A percentile compares a stretch with the other conserved stretches of the same genome.
Evolutionary conservation across 352 stramenopile species (phyloP).

Genomic region (Globisporangium iwayamae): DNA sequence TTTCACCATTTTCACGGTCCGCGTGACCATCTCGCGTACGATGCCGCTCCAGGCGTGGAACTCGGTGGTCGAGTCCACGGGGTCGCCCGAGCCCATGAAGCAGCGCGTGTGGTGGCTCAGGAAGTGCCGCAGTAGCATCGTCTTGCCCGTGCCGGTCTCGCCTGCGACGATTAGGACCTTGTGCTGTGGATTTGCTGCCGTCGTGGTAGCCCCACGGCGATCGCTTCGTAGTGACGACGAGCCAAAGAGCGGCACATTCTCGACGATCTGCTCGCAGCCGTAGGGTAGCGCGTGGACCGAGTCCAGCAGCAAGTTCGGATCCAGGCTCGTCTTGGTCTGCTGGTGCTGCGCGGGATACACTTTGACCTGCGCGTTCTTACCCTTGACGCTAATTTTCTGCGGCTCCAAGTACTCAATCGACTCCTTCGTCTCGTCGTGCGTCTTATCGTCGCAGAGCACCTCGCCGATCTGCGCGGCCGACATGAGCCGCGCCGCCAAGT

Average conservation of each 20-base stretch:
- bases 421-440: slow-evolving; percentile 50
- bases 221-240: slow-evolving; percentile 18
- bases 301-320: slow-evolving; percentile 30
- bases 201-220: not conserved
- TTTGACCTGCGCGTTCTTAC: slow-evolving; percentile 40
- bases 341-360: slow-evolving; percentile 45
- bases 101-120: slow-evolving; percentile 42
- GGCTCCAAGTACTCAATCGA: slow-evolving; percentile 46
- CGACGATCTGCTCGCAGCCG: slow-evolving; percentile 40
- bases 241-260: slow-evolving; percentile 46
- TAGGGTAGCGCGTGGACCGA: slow-evolving; percentile 37
- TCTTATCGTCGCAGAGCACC: slow-evolving; percentile 77
- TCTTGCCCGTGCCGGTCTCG: slow-evolving; percentile 61
- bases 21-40: slow-evolving; percentile 33
- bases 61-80: slow-evolving; percentile 49
- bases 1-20: slow-evolving; percentile 28
- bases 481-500: slow-evolving; percentile 80
- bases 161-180: slow-evolving; percentile 55
- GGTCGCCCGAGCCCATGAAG: slow-evolving; percentile 54
- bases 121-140: slow-evolving; percentile 61
- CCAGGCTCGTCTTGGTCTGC: slow-evolving; percentile 30
- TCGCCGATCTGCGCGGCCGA: slow-evolving; percentile 43
- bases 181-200: slow-evolving; percentile 9
- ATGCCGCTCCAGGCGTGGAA: slow-evolving; percentile 63
- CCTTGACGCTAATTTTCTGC: slow-evolving; percentile 59